phyloP scores from a whole-genome alignment of 1,139 yeast species.

The Sugiyamaella pinicola region DNA sequence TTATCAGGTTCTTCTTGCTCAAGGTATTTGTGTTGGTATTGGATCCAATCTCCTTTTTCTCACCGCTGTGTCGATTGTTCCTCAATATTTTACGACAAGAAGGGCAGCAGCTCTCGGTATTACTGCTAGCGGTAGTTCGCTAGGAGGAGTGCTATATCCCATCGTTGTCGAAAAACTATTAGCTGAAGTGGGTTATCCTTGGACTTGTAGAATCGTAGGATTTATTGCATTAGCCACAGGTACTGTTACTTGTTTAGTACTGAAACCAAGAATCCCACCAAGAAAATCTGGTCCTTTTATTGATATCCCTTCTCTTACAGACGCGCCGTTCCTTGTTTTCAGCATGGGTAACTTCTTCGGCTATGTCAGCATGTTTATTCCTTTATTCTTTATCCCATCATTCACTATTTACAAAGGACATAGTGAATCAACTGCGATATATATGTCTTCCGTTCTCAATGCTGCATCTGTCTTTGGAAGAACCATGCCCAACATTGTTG shows the following conservation, averaged over 20 bases:
- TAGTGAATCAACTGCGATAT: conserved; percentile 27
- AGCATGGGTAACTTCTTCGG: conserved; percentile 36
- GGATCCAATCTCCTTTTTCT: conserved; percentile 50
- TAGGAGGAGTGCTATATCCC: conserved; percentile 44
- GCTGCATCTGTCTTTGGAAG: conserved; percentile 54
- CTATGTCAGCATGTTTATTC: conserved; percentile 40
- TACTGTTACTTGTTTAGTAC: conserved; percentile 23
- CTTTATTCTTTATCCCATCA: conserved; percentile 40
- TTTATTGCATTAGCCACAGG: conserved; percentile 34
- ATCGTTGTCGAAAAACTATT: conserved; percentile 36
- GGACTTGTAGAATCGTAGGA: conserved; percentile 41
- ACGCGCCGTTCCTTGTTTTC: conserved; percentile 36
- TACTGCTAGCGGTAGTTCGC: conserved; percentile 59
- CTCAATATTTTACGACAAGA: conserved; percentile 56
- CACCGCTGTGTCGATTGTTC: conserved; percentile 33
- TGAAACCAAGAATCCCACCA: conserved; percentile 36
- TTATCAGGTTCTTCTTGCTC: conserved; percentile 59
- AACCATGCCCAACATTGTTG: conserved; percentile 49
- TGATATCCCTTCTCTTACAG: conserved; percentile 37
- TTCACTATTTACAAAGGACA: conserved; percentile 35
- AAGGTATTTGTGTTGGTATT: conserved; percentile 55
- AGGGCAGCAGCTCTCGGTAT: conserved; percentile 60
- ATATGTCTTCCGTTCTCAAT: conserved; percentile 52
- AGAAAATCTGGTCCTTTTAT: conserved; percentile 33
- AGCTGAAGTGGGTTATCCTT: conserved; percentile 39